Evolutionary conservation across 441 rosid genomes (phyloP).

Genomic region (Lepidium campestre): DNA sequence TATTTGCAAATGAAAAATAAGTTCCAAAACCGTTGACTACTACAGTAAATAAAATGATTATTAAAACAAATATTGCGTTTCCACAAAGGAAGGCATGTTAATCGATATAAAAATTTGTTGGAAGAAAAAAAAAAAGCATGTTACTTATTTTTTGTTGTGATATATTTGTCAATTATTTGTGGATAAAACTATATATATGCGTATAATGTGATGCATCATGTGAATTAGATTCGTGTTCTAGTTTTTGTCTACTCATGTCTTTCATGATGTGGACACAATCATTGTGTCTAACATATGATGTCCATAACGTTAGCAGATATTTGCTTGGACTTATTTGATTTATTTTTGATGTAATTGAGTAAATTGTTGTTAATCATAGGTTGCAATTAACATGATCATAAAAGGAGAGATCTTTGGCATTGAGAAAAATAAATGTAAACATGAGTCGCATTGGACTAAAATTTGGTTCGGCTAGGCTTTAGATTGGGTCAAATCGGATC

Average conservation of each 20-base stretch:
- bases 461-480: too few relatives aligned
- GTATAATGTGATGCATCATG: slow-evolving; percentile 10
- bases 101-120: not conserved
- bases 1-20: too few relatives aligned
- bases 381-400: too few relatives aligned
- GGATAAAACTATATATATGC: not conserved
- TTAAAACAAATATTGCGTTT: not conserved
- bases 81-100: not conserved
- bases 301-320: not conserved
- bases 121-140: not conserved
- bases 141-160: not conserved
- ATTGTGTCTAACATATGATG: not conserved
- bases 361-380: too few relatives aligned
- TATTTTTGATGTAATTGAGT: too few relatives aligned
- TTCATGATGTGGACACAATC: slow-evolving; percentile 18
- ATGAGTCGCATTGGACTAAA: too few relatives aligned
- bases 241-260: slow-evolving; percentile 9
- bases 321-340: too few relatives aligned
- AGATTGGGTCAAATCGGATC: too few relatives aligned
- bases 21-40: too few relatives aligned
- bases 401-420: too few relatives aligned
- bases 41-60: not conserved
- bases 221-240: slow-evolving; percentile 15
- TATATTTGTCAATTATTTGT: slow-evolving; percentile 2
- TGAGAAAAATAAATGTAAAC: too few relatives aligned